Percentiles rank a stretch among this genome's conserved stretches.
Conservation (phyloP, 352 stramenopile genomes). For the Globisporangium megalacanthum region DNA sequence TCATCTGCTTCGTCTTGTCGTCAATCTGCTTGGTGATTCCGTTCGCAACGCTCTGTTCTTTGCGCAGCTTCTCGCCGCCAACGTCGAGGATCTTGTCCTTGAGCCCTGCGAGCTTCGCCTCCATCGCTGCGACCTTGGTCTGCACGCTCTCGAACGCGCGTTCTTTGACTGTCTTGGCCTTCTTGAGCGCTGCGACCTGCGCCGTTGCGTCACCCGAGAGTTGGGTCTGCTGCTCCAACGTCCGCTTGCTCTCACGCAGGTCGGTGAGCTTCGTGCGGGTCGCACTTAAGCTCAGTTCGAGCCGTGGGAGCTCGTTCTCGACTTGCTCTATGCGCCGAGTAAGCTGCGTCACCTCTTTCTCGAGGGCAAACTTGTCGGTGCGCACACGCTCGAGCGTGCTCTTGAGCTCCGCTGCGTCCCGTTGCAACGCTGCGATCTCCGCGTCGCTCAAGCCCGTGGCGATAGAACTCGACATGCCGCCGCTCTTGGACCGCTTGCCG, state of each 20-base stretch:
- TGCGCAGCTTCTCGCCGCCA: slow-evolving; percentile 91
- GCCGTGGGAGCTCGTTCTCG: slow-evolving; percentile 88
- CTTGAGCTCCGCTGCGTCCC: slow-evolving; percentile 41
- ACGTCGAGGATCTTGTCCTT: slow-evolving; percentile 96
- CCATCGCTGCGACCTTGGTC: slow-evolving; percentile 58
- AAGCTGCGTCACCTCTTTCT: slow-evolving; percentile 82
- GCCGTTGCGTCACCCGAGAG: slow-evolving; percentile 85
- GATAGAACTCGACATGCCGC: slow-evolving; percentile 90
- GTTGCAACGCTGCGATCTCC: slow-evolving; percentile 62
- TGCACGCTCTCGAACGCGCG: slow-evolving; percentile 73
- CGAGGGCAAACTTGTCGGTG: slow-evolving; percentile 58
- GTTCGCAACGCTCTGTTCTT: slow-evolving; percentile 87
- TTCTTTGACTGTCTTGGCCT: slow-evolving; percentile 87
- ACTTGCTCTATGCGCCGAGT: slow-evolving; percentile 87
- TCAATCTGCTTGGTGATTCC: slow-evolving; percentile 84
- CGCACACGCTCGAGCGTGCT: slow-evolving; percentile 53
- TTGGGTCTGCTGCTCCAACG: slow-evolving; percentile 84
- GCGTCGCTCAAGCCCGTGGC: slow-evolving; percentile 38
- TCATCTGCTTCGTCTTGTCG: slow-evolving; percentile 87
- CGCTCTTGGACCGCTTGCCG: slow-evolving; percentile 89
- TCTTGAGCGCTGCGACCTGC: slow-evolving; percentile 81
- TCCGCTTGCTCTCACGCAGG: slow-evolving; percentile 46
- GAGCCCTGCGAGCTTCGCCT: slow-evolving; percentile 80
- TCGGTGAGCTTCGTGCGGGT: slow-evolving; percentile 60
- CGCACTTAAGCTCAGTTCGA: slow-evolving; percentile 77